Evolutionary conservation across 192 early-diverging fungal species (phyloP).

Genomic region (Spinellus fusiger): DNA sequence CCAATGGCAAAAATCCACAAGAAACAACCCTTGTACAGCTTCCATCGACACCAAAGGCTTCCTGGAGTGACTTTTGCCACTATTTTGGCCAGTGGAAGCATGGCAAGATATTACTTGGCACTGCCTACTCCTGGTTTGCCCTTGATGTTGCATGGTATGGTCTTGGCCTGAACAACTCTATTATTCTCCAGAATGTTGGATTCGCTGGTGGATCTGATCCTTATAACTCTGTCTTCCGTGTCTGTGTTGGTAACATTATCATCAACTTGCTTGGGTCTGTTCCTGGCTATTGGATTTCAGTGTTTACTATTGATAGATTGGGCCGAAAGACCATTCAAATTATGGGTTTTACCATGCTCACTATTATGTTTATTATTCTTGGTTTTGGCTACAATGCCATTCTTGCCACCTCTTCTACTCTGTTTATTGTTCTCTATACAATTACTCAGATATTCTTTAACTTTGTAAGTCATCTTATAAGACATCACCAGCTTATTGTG

Average conservation of each 20-base stretch:
- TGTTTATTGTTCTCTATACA: constrained; percentile 62
- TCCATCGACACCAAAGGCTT: constrained; percentile 26
- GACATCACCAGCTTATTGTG: neutral
- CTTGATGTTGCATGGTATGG: constrained; percentile 81
- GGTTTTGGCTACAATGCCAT: constrained; percentile 70
- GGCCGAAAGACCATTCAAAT: constrained; percentile 95
- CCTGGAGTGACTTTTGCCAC: constrained; percentile 48
- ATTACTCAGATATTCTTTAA: constrained; percentile 80
- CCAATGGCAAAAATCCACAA: constrained; percentile 41
- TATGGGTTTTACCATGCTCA: constrained; percentile 77
- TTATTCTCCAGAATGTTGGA: constrained; percentile 67
- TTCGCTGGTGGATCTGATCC: constrained; percentile 42
- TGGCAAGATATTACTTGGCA: constrained; percentile 72
- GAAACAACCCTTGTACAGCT: constrained; percentile 27
- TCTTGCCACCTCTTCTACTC: constrained; percentile 43
- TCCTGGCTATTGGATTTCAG: constrained; percentile 95
- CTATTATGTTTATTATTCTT: constrained; percentile 66
- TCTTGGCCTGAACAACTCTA: constrained; percentile 74
- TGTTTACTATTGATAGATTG: constrained; percentile 79
- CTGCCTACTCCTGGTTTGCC: constrained; percentile 69
- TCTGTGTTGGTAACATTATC: constrained; percentile 85
- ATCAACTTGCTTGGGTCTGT: constrained; percentile 81
- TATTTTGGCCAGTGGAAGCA: constrained; percentile 81
- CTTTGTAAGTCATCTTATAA: constrained; percentile 40
- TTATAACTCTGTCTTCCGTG: constrained; percentile 58